Evolutionary conservation across 2,329 filamentous ascomycete genomes (phyloP).

Genomic region (Sordariomycetes sp.): DNA sequence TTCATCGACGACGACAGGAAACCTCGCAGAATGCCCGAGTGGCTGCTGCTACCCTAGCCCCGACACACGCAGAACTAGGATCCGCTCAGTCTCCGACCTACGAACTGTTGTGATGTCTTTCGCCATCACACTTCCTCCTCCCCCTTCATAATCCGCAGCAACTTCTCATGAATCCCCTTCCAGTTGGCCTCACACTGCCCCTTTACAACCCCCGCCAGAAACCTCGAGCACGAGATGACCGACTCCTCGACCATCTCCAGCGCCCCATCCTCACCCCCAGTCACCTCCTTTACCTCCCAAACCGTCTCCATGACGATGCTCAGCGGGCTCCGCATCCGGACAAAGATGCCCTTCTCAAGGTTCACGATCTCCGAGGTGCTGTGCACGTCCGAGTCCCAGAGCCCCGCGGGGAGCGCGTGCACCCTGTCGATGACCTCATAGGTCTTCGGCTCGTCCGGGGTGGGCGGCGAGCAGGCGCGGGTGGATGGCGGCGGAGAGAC

Average conservation of each 20-base stretch:
- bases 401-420: conserved; percentile 40
- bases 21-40: no score
- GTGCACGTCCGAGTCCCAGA: conserved; percentile 43
- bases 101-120: background rate
- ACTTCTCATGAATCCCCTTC: conserved; percentile 37
- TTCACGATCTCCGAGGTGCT: conserved; percentile 44
- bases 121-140: conserved; percentile 13
- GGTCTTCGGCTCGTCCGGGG: conserved; percentile 17
- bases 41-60: no score
- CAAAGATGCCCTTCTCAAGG: conserved; percentile 36
- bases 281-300: conserved; percentile 28
- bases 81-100: background rate
- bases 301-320: conserved; percentile 40
- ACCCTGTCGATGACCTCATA: conserved; percentile 39
- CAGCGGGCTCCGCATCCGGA: conserved; percentile 38
- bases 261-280: conserved; percentile 8
- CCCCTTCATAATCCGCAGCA: conserved; percentile 25
- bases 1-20: no score
- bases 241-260: conserved; percentile 38
- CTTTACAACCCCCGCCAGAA: conserved; percentile 38
- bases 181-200: conserved; percentile 39
- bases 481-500: conserved; percentile 12
- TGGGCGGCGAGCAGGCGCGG: background rate
- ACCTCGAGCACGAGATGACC: conserved; percentile 35
- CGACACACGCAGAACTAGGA: background rate